Conservation (phyloP, 129 eudicot genomes). For the Centaurea solstitialis region DNA sequence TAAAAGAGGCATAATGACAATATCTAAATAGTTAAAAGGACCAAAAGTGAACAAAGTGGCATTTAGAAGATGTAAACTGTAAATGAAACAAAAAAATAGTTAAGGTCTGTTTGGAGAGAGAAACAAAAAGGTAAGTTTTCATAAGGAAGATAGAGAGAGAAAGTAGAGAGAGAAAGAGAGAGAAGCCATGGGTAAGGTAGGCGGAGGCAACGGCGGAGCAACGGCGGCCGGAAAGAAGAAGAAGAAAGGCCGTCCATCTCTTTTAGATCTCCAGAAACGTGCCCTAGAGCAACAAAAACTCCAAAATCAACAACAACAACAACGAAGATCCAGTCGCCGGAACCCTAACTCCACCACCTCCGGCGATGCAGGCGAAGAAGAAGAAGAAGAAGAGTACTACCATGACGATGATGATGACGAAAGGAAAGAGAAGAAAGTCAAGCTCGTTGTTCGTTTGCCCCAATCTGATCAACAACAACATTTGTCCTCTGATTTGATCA, state of each 20-base stretch:
- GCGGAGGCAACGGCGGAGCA: slow-evolving; percentile 21
- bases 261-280: slow-evolving; percentile 65
- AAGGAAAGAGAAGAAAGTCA: slow-evolving; percentile 70
- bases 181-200: slow-evolving; percentile 60
- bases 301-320: slow-evolving; percentile 25
- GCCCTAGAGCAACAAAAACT: slow-evolving; percentile 36
- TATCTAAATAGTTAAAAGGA: neutral
- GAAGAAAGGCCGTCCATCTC: slow-evolving; percentile 92
- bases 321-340: slow-evolving; percentile 82
- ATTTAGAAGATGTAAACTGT: slow-evolving; percentile 12
- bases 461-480: slow-evolving; percentile 35
- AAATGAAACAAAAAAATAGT: slow-evolving; percentile 30
- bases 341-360: slow-evolving; percentile 50
- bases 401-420: slow-evolving; percentile 89
- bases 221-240: slow-evolving; percentile 45
- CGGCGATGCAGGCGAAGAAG: slow-evolving; percentile 38
- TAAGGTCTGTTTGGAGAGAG: slow-evolving; percentile 44
- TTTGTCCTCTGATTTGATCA: slow-evolving; percentile 31
- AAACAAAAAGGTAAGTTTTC: slow-evolving; percentile 25
- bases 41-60: neutral
- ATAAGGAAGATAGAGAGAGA: neutral
- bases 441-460: slow-evolving; percentile 71
- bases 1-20: neutral
- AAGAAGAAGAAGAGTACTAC: slow-evolving; percentile 38
- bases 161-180: neutral